These are phyloP conservation scores for Dicorynia guianensis DNA, from an alignment of 306 rosid genomes.

Conservation along the genomic window DNA sequence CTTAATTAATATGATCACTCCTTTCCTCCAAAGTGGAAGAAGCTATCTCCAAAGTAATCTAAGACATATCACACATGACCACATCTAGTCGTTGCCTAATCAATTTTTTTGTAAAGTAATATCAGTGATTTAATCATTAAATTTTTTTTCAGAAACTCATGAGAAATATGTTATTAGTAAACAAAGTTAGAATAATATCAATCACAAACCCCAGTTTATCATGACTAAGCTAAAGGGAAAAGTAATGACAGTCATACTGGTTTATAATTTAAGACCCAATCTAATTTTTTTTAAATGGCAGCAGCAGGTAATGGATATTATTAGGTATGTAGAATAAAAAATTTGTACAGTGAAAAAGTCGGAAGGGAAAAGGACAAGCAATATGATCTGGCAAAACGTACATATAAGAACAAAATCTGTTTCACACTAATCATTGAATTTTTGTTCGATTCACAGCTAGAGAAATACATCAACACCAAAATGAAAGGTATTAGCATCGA, in stretches of 20 bases:
- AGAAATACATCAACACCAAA: conserved; percentile 1
- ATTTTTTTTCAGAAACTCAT: conserved; percentile 7
- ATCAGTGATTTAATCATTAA: conserved; percentile 1
- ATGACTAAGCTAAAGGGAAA: conserved; percentile 31
- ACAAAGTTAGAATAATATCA: conserved; percentile 25
- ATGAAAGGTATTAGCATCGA: conserved; percentile 10
- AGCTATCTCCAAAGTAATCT: conserved; percentile 32
- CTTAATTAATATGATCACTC: conserved; percentile 21
- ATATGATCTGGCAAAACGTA: conserved; percentile 4
- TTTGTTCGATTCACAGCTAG: background rate
- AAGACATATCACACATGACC: conserved; percentile 34
- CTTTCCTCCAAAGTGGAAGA: conserved; percentile 36
- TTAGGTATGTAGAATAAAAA: conserved; percentile 27
- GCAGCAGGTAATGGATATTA: conserved; percentile 24
- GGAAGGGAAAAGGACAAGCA: conserved; percentile 36
- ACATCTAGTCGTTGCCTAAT: conserved; percentile 37
- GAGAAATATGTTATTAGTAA: background rate
- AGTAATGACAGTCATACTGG: conserved; percentile 26
- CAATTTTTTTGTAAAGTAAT: conserved; percentile 24
- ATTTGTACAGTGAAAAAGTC: conserved; percentile 7
- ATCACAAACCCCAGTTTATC: conserved; percentile 34
- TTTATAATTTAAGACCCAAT: conserved; percentile 26
- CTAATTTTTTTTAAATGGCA: conserved; percentile 26
- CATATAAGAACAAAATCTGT: conserved; percentile 21
- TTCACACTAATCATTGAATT: conserved; percentile 19